phyloP scores from a whole-genome alignment of 169 alveolate species.

The Plasmodium malariae region DNA sequence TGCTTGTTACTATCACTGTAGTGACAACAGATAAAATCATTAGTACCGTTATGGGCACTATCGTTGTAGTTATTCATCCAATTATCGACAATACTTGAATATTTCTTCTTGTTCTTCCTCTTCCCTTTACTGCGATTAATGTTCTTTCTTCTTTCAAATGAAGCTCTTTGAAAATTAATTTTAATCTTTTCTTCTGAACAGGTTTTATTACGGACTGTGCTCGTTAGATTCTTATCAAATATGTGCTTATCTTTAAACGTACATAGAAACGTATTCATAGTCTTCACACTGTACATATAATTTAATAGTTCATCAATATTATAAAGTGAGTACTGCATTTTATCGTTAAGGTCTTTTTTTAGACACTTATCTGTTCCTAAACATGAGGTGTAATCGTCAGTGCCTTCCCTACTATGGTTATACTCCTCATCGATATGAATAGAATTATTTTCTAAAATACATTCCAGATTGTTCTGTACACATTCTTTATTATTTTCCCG shows the following conservation, averaged over 20 bases:
- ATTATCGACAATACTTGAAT: neutral
- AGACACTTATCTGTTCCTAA: too few relatives aligned
- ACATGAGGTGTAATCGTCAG: too few relatives aligned
- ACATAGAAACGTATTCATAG: slow-evolving; percentile 27
- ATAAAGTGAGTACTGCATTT: neutral
- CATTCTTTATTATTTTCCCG: too few relatives aligned
- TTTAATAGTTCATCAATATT: neutral
- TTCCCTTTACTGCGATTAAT: neutral
- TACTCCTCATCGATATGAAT: too few relatives aligned
- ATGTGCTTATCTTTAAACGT: neutral
- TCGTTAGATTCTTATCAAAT: neutral
- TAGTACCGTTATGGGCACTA: neutral
- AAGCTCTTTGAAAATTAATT: too few relatives aligned
- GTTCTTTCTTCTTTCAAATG: neutral
- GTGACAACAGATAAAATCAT: neutral
- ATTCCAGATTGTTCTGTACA: too few relatives aligned
- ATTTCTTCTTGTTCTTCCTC: too few relatives aligned
- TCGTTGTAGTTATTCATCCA: neutral
- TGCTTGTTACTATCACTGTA: neutral
- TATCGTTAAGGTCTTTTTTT: too few relatives aligned
- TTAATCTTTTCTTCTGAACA: too few relatives aligned
- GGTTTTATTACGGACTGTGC: too few relatives aligned
- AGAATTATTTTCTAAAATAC: too few relatives aligned
- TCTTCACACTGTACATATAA: neutral
- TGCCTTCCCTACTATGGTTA: too few relatives aligned